phyloP scores from a whole-genome alignment of 108 stramenopile species.

The Nitzschia palea region DNA sequence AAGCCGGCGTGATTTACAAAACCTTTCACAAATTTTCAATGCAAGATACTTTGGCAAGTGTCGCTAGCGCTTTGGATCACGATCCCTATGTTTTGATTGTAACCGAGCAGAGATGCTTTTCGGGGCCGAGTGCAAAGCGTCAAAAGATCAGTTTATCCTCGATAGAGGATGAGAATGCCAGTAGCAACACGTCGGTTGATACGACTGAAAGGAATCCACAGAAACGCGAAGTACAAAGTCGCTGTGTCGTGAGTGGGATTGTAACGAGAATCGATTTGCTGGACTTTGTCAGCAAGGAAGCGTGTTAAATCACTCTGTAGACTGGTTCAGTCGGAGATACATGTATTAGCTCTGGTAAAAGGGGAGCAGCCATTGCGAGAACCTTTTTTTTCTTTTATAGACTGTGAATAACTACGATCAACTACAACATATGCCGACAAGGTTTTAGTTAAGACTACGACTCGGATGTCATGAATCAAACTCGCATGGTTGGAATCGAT shows the following conservation, averaged over 20 bases:
- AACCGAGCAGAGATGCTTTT: constrained; percentile 81
- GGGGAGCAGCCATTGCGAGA: too few relatives aligned
- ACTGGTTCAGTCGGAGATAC: too few relatives aligned
- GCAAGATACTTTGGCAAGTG: constrained; percentile 69
- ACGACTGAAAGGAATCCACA: constrained; percentile 12
- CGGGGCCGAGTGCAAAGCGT: constrained; percentile 2
- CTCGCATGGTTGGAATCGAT: too few relatives aligned
- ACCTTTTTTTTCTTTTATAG: too few relatives aligned
- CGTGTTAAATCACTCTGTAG: too few relatives aligned
- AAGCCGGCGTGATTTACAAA: constrained; percentile 88
- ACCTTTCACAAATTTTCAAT: constrained; percentile 80
- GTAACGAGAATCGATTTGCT: constrained; percentile 76
- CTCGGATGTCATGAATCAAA: too few relatives aligned
- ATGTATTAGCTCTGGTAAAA: too few relatives aligned
- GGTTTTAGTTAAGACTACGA: too few relatives aligned
- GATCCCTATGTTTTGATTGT: constrained; percentile 91
- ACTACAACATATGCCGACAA: too few relatives aligned
- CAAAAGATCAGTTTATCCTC: not conserved
- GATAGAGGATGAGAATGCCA: not conserved
- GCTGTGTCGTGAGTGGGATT: constrained; percentile 74
- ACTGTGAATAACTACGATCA: too few relatives aligned
- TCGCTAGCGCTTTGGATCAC: constrained; percentile 86
- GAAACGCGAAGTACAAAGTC: constrained; percentile 40
- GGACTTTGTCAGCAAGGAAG: constrained; percentile 42
- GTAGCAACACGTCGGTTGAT: not conserved